phyloP scores from a whole-genome alignment of 129 eudicot genomes.

The Flaveria ramosissima region DNA sequence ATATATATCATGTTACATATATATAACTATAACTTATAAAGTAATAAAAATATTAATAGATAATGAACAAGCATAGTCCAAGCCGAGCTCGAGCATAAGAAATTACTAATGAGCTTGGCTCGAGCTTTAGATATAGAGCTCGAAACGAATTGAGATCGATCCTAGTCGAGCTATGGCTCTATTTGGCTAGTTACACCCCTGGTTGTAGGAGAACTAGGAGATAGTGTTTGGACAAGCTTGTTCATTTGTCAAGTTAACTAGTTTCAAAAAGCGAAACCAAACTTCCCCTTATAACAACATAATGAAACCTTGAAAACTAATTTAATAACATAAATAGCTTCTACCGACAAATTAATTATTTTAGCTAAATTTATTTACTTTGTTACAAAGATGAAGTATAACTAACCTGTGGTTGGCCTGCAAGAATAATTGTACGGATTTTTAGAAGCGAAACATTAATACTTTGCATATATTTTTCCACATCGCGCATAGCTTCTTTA shows the following conservation, averaged over 20 bases:
- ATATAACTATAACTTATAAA: background rate
- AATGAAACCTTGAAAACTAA: background rate
- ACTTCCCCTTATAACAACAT: background rate
- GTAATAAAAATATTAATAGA: too few relatives aligned
- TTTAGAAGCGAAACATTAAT: slow-evolving; percentile 76
- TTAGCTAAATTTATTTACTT: background rate
- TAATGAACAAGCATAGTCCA: too few relatives aligned
- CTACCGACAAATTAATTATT: background rate
- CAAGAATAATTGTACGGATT: slow-evolving; percentile 75
- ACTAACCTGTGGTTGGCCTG: slow-evolving; percentile 95
- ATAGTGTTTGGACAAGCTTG: background rate
- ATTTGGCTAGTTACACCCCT: background rate
- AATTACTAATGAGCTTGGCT: background rate
- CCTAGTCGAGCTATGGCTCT: background rate
- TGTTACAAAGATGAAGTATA: background rate
- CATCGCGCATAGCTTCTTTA: slow-evolving; percentile 86
- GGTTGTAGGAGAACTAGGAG: background rate
- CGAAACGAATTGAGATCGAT: background rate
- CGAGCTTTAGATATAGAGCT: background rate
- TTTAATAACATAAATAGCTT: background rate
- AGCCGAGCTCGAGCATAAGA: too few relatives aligned
- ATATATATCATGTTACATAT: background rate
- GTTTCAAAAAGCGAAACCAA: too few relatives aligned
- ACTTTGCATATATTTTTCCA: slow-evolving; percentile 81
- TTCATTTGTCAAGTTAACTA: background rate